phyloP scores from a whole-genome alignment of 352 stramenopile genomes.

The Phytophthora constricta region DNA sequence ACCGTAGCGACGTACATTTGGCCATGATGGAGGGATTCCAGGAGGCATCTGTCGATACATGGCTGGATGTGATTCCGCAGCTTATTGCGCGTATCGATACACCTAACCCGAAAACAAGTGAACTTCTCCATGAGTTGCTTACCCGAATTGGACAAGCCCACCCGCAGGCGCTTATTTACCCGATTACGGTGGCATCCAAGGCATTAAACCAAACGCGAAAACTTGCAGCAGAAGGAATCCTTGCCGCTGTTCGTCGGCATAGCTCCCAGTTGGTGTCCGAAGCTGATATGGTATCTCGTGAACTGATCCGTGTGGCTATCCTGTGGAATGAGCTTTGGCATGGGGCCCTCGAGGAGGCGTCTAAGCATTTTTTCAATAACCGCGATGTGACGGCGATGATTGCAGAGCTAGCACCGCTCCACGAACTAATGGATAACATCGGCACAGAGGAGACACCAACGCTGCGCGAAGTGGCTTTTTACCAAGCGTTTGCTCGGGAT shows the following conservation, averaged over 20 bases:
- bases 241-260: conserved; percentile 95
- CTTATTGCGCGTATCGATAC: conserved; percentile 95
- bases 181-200: conserved; percentile 97
- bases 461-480: conserved; percentile 84
- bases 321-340: conserved; percentile 99
- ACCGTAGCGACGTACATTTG: conserved; percentile 88
- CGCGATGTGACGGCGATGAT: conserved; percentile 97
- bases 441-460: conserved; percentile 72
- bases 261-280: conserved; percentile 97
- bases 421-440: conserved; percentile 90
- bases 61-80: conserved; percentile 98
- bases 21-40: conserved; percentile 90
- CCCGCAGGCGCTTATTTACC: conserved; percentile 99
- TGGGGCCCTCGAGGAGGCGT: conserved; percentile 97
- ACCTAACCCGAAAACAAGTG: conserved; percentile 79
- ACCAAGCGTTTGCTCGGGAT: conserved; percentile 94
- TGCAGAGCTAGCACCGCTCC: conserved; percentile 94
- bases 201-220: conserved; percentile 92
- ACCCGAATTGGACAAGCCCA: conserved; percentile 95
- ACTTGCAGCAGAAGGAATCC: conserved; percentile 93
- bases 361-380: conserved; percentile 97
- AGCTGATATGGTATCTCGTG: conserved; percentile 94
- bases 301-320: conserved; percentile 99
- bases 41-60: conserved; percentile 97
- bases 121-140: conserved; percentile 86